Evolutionary conservation across 257 asterid genomes (phyloP), one percentile per base, ranked within the genome.

Genomic region (Solanum commersonii): DNA sequence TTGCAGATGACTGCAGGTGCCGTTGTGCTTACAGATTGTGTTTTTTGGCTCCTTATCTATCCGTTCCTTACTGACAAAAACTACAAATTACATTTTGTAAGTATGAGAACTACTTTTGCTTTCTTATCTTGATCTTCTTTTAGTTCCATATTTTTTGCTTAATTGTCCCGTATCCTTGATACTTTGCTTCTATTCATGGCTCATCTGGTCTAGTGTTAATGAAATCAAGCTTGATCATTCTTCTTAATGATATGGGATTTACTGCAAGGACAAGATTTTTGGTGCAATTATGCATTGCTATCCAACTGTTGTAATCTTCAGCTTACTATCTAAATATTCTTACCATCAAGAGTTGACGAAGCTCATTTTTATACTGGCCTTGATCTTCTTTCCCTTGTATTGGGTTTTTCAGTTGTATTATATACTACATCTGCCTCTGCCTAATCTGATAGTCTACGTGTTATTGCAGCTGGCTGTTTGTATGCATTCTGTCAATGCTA

Each of bases 1-100:
- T 52, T 76, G 86, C 88, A 96, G 98, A 91, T 92, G 42, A 91
- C 95, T 89, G 95, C 94, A 89, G 98, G 98, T 87, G 98, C 98
- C 37, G 96, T 95, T 40, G 92, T 85, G 86, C 95, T 95, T 49
- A 95, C 96, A 14, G 97, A 96, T 91, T 68, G 88, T 35, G 92
- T 87, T 70, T 90, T 90, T 90, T 92, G 99, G 99, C 89, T 95
- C 88, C 10, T 96, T 34, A 85, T 96, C 72, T 95, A 90, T 92
- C 98, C 99, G 23, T 95, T 94, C 82, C 94, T 91, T 73, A 85
- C 93, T 25, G 89, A 65, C 81, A 87, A 89, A 83, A 91, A 92
- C 88, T 90, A 91, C 91, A 82, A 78, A 90, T 87, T 96, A 84
- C 33, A 77, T 74, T 91, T 95, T 87, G 98, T 96, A 91, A 94